phyloP scores from a whole-genome alignment of 2,329 filamentous ascomycete genomes.

The Calonectria montana region DNA sequence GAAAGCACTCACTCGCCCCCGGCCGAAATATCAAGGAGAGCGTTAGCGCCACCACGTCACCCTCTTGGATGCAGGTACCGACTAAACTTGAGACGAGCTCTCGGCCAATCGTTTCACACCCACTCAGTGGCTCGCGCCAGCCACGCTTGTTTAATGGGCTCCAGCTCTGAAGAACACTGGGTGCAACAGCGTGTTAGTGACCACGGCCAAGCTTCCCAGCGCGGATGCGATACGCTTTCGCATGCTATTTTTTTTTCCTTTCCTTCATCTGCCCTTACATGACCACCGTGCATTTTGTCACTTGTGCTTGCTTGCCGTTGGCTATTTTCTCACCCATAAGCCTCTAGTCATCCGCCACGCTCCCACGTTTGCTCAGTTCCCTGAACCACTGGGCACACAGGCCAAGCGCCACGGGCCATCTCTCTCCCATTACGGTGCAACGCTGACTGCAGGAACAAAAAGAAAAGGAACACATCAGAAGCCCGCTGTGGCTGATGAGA shows the following conservation, averaged over 20 bases:
- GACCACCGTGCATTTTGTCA: background rate
- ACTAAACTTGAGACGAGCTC: constrained; percentile 48
- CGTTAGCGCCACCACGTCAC: constrained; percentile 37
- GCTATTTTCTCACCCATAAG: constrained; percentile 2
- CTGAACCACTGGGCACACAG: background rate
- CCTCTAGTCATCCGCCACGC: constrained; percentile 11
- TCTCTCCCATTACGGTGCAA: constrained; percentile 22
- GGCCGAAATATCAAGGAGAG: constrained; percentile 1
- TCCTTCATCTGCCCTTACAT: constrained; percentile 3
- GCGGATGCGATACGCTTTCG: background rate
- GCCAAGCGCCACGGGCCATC: background rate
- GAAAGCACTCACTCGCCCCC: background rate
- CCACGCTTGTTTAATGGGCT: constrained; percentile 30
- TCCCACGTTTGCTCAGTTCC: too few species aligned
- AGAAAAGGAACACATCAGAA: constrained; percentile 15
- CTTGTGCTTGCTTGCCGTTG: background rate
- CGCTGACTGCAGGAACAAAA: constrained; percentile 25
- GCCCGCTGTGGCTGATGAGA: background rate
- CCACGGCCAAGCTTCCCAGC: background rate
- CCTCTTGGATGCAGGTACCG: constrained; percentile 41
- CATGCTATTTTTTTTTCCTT: too few species aligned
- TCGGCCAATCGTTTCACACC: constrained; percentile 44
- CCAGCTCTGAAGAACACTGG: background rate
- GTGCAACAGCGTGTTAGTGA: background rate
- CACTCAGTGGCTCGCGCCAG: constrained; percentile 31